A percentile compares a stretch with the other conserved stretches of the same genome.
phyloP scores from a whole-genome alignment of 306 rosid species.

The Begonia masoniana region DNA sequence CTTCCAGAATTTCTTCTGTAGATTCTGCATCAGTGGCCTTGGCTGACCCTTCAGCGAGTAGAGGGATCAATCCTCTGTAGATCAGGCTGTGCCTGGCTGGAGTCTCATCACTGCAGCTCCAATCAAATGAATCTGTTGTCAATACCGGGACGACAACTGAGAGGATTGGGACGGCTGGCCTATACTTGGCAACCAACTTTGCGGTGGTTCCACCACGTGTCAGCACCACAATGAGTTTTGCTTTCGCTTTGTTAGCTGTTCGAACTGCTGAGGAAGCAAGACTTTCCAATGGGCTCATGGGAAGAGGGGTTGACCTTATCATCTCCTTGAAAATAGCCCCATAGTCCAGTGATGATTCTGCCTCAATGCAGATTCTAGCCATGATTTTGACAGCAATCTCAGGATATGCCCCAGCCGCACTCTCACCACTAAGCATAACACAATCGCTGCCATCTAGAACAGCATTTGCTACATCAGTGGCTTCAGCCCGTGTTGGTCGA shows the following conservation, averaged over 20 bases:
- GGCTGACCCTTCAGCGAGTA: constrained; percentile 78
- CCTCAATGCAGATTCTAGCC: constrained; percentile 76
- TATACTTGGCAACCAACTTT: constrained; percentile 69
- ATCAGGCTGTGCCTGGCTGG: constrained; percentile 86
- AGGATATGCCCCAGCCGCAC: constrained; percentile 85
- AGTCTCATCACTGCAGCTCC: constrained; percentile 75
- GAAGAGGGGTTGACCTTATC: constrained; percentile 80
- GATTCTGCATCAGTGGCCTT: constrained; percentile 89
- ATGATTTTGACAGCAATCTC: constrained; percentile 77
- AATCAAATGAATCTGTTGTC: constrained; percentile 71
- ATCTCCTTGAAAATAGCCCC: constrained; percentile 76
- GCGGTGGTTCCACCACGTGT: constrained; percentile 80
- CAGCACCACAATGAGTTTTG: constrained; percentile 69
- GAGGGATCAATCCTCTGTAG: constrained; percentile 75
- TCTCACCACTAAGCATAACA: constrained; percentile 89
- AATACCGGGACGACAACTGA: constrained; percentile 80
- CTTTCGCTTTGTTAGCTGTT: constrained; percentile 74
- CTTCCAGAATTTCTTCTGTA: constrained; percentile 75
- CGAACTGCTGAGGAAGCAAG: constrained; percentile 87
- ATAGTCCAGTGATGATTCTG: constrained; percentile 78
- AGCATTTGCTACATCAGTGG: constrained; percentile 43
- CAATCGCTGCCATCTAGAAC: constrained; percentile 62
- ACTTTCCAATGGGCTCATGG: constrained; percentile 86
- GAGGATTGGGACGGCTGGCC: constrained; percentile 83
- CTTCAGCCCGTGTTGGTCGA: constrained; percentile 39